Conservation (phyloP, 495 filamentous ascomycete genomes). For the Acidomyces sp. region DNA sequence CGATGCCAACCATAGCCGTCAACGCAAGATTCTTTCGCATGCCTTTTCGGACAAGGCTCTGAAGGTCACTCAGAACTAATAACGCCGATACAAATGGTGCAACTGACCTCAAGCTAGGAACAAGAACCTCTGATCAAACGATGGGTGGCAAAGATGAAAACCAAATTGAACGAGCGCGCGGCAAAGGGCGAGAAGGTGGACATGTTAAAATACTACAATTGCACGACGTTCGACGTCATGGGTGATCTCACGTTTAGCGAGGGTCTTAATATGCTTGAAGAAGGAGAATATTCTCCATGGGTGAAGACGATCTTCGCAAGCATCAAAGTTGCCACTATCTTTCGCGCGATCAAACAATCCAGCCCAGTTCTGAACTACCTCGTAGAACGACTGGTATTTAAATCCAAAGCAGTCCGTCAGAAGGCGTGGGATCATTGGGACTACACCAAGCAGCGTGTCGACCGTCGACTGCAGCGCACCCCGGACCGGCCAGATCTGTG, state of each 20-base stretch:
- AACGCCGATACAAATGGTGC: no score
- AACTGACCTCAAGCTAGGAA: no score
- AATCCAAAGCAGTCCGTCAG: conserved; percentile 3
- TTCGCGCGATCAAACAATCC: conserved; percentile 4
- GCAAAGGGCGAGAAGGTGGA: conserved; percentile 1
- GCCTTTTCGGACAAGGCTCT: conserved; percentile 17
- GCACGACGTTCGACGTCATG: conserved; percentile 17
- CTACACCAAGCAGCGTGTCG: conserved; percentile 13
- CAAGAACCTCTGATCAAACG: conserved; percentile 17
- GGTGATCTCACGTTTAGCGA: conserved; percentile 17
- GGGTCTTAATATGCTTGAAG: conserved; percentile 9
- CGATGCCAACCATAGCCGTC: conserved; percentile 15
- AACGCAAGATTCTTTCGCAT: conserved; percentile 14
- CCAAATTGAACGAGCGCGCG: conserved; percentile 4
- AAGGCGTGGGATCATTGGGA: conserved; percentile 4
- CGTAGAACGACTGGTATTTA: conserved; percentile 1
- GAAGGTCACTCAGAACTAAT: no score
- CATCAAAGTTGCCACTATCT: conserved; percentile 5
- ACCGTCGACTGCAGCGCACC: conserved; percentile 9
- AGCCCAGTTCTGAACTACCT: conserved; percentile 1
- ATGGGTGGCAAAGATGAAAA: conserved; percentile 8
- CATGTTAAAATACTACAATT: conserved; percentile 14
- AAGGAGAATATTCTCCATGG: conserved; percentile 5
- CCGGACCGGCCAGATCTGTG: conserved; percentile 13
- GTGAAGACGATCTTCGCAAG: conserved; percentile 2